phyloP scores from a whole-genome alignment of 495 filamentous ascomycete genomes.

The Aspergillus wentii region DNA sequence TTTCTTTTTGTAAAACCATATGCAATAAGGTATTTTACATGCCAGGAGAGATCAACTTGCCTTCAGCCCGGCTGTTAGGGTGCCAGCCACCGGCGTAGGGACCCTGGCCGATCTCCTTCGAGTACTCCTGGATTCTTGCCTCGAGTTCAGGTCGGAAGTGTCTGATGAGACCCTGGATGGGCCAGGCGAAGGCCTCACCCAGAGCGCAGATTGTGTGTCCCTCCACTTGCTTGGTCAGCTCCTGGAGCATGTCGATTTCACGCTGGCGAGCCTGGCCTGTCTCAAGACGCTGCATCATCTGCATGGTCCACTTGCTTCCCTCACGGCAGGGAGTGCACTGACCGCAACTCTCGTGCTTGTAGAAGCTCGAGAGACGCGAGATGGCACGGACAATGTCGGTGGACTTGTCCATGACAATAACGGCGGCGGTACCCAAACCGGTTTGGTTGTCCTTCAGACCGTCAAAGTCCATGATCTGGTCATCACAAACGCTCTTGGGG shows the following conservation, averaged over 20 bases:
- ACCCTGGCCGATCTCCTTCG: constrained; percentile 55
- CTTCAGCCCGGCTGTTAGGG: constrained; percentile 68
- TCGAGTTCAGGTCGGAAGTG: constrained; percentile 96
- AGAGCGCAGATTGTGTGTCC: constrained; percentile 98
- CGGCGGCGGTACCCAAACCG: constrained; percentile 94
- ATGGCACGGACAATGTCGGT: constrained; percentile 93
- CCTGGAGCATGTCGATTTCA: constrained; percentile 99
- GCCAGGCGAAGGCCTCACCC: constrained; percentile 98
- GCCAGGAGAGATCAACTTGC: constrained; percentile 82
- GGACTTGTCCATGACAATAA: constrained; percentile 98
- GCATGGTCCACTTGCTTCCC: constrained; percentile 95
- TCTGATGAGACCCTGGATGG: constrained; percentile 93
- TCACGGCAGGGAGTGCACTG: constrained; percentile 98
- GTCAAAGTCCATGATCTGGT: constrained; percentile 99
- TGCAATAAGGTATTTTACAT: constrained; percentile 30
- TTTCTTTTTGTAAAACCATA: constrained; percentile 1
- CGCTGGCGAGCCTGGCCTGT: constrained; percentile 79
- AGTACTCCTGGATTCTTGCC: constrained; percentile 74
- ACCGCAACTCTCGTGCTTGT: constrained; percentile 96
- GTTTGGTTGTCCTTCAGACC: constrained; percentile 95
- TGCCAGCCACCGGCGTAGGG: constrained; percentile 86
- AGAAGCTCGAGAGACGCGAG: constrained; percentile 88
- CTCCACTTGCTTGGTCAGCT: constrained; percentile 98
- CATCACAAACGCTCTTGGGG: constrained; percentile 78
- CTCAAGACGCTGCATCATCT: constrained; percentile 97